A percentile compares a stretch with the other conserved stretches of the same genome.
Evolutionary conservation across 768 basidiomycete species (phyloP).

Genomic region (Auriscalpium vulgare): DNA sequence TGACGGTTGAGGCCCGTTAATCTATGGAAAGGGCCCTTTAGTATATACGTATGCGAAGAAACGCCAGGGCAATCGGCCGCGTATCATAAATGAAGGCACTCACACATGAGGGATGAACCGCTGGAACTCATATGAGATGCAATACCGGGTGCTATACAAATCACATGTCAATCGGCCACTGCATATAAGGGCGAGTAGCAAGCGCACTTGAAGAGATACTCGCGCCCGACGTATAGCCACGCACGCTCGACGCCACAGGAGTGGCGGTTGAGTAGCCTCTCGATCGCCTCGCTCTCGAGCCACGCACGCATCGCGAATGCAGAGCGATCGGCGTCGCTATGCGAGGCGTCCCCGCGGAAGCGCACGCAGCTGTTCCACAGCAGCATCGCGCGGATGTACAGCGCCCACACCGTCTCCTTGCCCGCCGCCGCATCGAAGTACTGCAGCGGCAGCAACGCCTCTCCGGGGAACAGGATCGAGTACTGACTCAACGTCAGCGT

Average conservation of each 20-base stretch:
- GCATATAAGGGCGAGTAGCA: neutral
- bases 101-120: slow-evolving; percentile 52
- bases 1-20: slow-evolving; percentile 26
- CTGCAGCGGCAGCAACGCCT: slow-evolving; percentile 37
- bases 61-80: neutral
- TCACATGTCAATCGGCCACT: slow-evolving; percentile 7
- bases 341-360: slow-evolving; percentile 37
- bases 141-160: slow-evolving; percentile 52
- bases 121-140: slow-evolving; percentile 62
- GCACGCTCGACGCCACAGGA: slow-evolving; percentile 60
- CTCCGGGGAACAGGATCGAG: slow-evolving; percentile 70
- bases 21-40: slow-evolving; percentile 27
- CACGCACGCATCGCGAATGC: slow-evolving; percentile 62
- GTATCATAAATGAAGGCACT: slow-evolving; percentile 32
- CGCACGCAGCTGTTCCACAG: slow-evolving; percentile 69
- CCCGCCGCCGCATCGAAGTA: slow-evolving; percentile 24
- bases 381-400: slow-evolving; percentile 60
- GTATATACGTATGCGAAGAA: neutral
- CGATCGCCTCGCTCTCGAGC: slow-evolving; percentile 62
- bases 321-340: slow-evolving; percentile 43
- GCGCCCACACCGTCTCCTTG: slow-evolving; percentile 71
- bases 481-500: slow-evolving; percentile 33
- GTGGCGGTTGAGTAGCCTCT: slow-evolving; percentile 53
- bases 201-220: slow-evolving; percentile 71
- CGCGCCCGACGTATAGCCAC: slow-evolving; percentile 62